Evolutionary conservation across 2,329 filamentous ascomycete species (phyloP).

Genomic region (Colletotrichum nymphaeae): DNA sequence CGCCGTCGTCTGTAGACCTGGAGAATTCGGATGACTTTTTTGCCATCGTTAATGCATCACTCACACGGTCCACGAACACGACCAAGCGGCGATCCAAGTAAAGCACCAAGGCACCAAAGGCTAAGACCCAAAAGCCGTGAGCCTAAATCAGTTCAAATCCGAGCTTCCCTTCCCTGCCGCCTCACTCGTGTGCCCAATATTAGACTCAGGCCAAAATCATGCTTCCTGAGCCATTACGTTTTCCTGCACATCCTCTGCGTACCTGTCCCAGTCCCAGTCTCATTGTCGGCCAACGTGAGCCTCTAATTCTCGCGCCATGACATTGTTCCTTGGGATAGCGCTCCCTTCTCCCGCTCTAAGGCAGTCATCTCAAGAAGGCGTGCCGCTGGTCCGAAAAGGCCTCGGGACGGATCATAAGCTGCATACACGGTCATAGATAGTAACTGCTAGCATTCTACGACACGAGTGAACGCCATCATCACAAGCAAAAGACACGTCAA

Average conservation of each 20-base stretch:
- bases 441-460: background rate
- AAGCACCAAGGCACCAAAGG: background rate
- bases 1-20: background rate
- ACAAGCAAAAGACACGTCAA: background rate
- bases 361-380: background rate
- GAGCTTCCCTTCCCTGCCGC: background rate
- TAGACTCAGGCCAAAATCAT: background rate
- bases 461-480: background rate
- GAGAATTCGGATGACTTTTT: background rate
- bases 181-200: background rate
- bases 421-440: background rate
- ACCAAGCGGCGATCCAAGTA: conserved; percentile 4
- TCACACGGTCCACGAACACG: background rate
- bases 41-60: background rate
- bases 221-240: conserved; percentile 19
- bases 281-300: conserved; percentile 11
- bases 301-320: background rate
- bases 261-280: background rate
- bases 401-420: background rate
- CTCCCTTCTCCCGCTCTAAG: background rate
- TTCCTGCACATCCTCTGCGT: background rate
- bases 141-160: conserved; percentile 9
- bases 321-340: background rate
- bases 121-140: background rate
- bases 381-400: background rate